These are phyloP conservation scores for Colletotrichum musae DNA, from an alignment of 2,329 filamentous ascomycete species.

Conservation along the genomic window DNA sequence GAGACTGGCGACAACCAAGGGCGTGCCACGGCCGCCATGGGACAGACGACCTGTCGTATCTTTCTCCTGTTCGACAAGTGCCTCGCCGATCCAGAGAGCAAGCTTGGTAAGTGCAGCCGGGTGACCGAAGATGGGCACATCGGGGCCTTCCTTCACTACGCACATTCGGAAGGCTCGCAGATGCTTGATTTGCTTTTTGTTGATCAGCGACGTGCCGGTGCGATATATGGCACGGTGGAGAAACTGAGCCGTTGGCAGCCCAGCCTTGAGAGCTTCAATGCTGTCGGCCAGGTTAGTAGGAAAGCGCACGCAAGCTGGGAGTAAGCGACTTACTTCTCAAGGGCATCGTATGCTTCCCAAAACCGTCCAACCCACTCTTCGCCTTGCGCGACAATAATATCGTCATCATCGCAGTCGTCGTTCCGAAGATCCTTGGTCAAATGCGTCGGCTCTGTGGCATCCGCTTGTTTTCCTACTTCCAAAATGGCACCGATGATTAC, in stretches of 20 bases:
- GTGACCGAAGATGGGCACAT: conserved; percentile 92
- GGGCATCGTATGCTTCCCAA: conserved; percentile 80
- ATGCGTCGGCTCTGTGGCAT: conserved; percentile 50
- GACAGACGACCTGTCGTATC: conserved; percentile 79
- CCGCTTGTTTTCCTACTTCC: conserved; percentile 81
- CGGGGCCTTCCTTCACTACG: conserved; percentile 94
- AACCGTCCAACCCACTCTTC: conserved; percentile 78
- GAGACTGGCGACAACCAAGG: conserved; percentile 90
- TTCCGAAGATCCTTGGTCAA: conserved; percentile 50
- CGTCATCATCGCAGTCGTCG: conserved; percentile 61
- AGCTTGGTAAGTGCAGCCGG: conserved; percentile 94
- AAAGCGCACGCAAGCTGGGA: conserved; percentile 58
- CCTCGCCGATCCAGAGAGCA: conserved; percentile 94
- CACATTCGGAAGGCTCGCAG: conserved; percentile 94
- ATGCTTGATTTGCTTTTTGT: conserved; percentile 94
- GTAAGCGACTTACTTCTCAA: conserved; percentile 72
- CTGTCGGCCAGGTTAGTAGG: conserved; percentile 64
- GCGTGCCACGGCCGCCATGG: conserved; percentile 80
- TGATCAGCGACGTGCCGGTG: conserved; percentile 90
- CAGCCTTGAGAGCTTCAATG: conserved; percentile 81
- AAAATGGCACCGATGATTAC: conserved; percentile 92
- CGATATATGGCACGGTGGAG: conserved; percentile 93
- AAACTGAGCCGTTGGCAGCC: conserved; percentile 87
- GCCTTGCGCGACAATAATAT: conserved; percentile 62
- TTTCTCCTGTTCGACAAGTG: conserved; percentile 89